Evolutionary conservation across 1,284 basidiomycete genomes (phyloP).

Genomic region (Paramarasmius palmivorus): DNA sequence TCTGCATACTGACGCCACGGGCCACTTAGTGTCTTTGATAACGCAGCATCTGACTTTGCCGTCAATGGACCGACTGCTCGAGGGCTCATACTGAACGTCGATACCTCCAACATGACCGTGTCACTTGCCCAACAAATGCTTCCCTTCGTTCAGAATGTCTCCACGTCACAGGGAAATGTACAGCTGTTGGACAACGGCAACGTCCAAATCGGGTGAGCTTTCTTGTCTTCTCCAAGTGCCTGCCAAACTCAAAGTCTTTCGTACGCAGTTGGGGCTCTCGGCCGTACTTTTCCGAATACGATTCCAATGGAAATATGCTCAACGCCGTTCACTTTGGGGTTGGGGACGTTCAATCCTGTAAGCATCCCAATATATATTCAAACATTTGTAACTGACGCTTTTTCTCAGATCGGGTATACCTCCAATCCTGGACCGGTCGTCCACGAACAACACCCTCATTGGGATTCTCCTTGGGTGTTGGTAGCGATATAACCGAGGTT

Average conservation of each 20-base stretch:
- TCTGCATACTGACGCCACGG: background rate
- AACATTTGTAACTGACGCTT: background rate
- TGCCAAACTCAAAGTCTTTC: background rate
- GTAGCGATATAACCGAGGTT: background rate
- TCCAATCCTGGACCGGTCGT: slow-evolving; percentile 1
- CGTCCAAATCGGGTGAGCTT: slow-evolving; percentile 9
- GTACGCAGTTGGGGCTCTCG: slow-evolving; percentile 1
- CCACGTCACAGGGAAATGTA: slow-evolving; percentile 7
- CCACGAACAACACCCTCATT: background rate
- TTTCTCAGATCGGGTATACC: background rate
- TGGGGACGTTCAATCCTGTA: background rate
- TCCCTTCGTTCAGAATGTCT: slow-evolving; percentile 5
- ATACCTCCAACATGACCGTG: slow-evolving; percentile 1
- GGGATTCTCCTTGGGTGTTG: background rate
- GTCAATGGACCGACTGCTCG: slow-evolving; percentile 7
- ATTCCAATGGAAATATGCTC: slow-evolving; percentile 1
- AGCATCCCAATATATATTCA: background rate
- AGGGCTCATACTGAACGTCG: slow-evolving; percentile 6
- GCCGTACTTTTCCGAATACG: slow-evolving; percentile 6
- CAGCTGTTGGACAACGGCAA: slow-evolving; percentile 10
- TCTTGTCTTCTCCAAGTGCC: background rate
- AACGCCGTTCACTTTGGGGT: slow-evolving; percentile 5
- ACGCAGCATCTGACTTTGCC: slow-evolving; percentile 9
- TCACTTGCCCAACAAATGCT: slow-evolving; percentile 3
- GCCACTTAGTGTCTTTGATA: slow-evolving; percentile 15